Base-by-base conservation (phyloP, 2,329 filamentous ascomycete genomes). In the Arthrobotrys entomopaga region DNA sequence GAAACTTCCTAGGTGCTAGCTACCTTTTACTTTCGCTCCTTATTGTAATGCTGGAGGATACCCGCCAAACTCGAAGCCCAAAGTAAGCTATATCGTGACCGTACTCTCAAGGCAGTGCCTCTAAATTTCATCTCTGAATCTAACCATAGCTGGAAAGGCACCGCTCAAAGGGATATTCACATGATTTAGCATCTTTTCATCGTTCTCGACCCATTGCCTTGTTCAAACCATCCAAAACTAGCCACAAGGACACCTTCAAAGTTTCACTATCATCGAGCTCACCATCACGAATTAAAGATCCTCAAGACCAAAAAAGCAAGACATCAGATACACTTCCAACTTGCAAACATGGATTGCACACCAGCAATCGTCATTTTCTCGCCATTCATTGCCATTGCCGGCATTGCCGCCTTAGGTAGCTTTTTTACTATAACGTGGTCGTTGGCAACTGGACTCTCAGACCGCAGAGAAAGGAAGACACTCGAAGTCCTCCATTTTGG, bases 401-500 rank as follows among this genome's bases (percentile, higher is more conserved):
- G 29, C 29, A 5, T 34, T 6, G 29, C 29, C 6, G 29, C 29
- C 29, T 5, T 34, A 7, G 7, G 29, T 8, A 34, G 3, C 5
- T 3, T 34, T 34, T 5, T 34, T 34, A 34, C 1, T 10, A 34
- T 34, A 10, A 34, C 29, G 1, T 34, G 6, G 7, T 34, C 29
- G 29, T 34, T 34, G 6, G 29, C 29, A 34, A 34, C 6, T 8
- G 29, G 29, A 6, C 29, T 34, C 10, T 34, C 29, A 10, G 24
- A 42, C 16, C 53, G 34, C 16, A 13, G 13, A 6, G 34, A 24
- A 7, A n/a, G 8, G 8, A 13, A 43, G 7, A n/a, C 7, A 15
- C 38, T 57, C 8, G 56, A 59, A 48, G 29, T 11, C 1, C 15
- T 48, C 22, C 22, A 59, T 20, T 74, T 57, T 54, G 63, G 70